Evolutionary conservation across 331 rosid species (phyloP), one percentile per base, ranked within the genome.

Genomic region (Quercus phellos): DNA sequence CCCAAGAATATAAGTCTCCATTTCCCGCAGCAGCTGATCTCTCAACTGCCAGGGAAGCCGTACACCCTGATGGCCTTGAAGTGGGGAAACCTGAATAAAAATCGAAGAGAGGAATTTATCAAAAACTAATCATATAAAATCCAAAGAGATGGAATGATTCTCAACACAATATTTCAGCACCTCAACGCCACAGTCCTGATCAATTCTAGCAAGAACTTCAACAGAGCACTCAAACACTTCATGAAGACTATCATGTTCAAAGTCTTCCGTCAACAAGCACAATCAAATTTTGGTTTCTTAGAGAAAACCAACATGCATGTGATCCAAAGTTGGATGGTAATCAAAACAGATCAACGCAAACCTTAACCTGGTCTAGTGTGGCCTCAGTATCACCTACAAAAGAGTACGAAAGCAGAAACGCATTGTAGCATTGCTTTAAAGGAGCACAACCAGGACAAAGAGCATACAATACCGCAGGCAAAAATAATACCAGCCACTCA

Each of bases 391-490:
- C 84, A 81, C 83, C 89, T 27, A 76, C 81, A 76, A 72, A 84
- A 74, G 73, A 66, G 82, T 77, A 76, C 30, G 76, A 79, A 14
- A 70, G 56, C 55, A 85, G 81, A 78, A 78, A 35, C 74, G 77
- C 90, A 60, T 78, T 77, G 74, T 77, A 78, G 82, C 85, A 85
- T 84, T 82, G 82, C 34, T 69, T 51, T 34, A 85, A 89, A 63
- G 89, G 86, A 80, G 79, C 86, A 81, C 85, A 84, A 80, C 97
- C 97, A 63, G 85, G 76, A 82, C 92, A 94, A 82, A 94, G 97
- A 64, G 98, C 87, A 88, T 76, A 87, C 54, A 89, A 81, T 80
- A 94, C 93, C 80, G 89, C 81, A 42, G 95, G 97, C 71, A 92
- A 78, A 82, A 89, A 86, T 53, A 92, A 79, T 59, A 68, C 80